These are phyloP conservation scores for Borealophlyctis nickersoniae DNA, from an alignment of 192 early-diverging fungal species.

Conservation along the genomic window DNA sequence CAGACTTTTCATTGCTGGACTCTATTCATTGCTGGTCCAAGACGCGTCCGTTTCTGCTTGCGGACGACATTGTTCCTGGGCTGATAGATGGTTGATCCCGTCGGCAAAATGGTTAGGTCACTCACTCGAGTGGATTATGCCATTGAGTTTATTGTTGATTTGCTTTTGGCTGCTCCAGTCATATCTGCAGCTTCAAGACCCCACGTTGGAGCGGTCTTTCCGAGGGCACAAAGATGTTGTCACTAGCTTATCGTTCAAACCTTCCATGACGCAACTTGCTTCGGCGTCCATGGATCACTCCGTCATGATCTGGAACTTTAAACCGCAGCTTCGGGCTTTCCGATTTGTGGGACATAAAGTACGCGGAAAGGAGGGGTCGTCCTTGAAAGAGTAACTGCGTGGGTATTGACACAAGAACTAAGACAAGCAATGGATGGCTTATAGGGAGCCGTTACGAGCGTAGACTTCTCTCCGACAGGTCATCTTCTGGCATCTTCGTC, in stretches of 20 bases:
- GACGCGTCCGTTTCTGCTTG: no score
- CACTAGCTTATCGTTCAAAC: conserved; percentile 53
- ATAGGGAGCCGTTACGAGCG: conserved; percentile 50
- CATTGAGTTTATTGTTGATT: no score
- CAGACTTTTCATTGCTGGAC: no score
- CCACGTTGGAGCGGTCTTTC: conserved; percentile 56
- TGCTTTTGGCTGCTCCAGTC: not conserved
- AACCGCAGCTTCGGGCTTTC: conserved; percentile 55
- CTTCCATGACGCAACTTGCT: conserved; percentile 56
- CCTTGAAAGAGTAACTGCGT: no score
- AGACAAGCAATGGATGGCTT: no score
- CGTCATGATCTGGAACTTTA: conserved; percentile 69
- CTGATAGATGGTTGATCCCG: no score
- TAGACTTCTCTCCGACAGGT: conserved; percentile 54
- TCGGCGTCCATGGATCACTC: conserved; percentile 51
- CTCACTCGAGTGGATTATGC: no score
- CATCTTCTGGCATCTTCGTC: conserved; percentile 50
- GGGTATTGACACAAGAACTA: no score
- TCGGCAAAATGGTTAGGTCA: no score
- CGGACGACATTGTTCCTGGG: no score
- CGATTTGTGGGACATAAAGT: conserved; percentile 61
- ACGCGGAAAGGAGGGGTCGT: no score
- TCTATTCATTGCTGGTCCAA: no score
- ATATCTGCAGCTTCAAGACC: conserved; percentile 37
- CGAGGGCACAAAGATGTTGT: conserved; percentile 59